Conservation (phyloP, 345 rosid genomes). For the Salix udensis region DNA sequence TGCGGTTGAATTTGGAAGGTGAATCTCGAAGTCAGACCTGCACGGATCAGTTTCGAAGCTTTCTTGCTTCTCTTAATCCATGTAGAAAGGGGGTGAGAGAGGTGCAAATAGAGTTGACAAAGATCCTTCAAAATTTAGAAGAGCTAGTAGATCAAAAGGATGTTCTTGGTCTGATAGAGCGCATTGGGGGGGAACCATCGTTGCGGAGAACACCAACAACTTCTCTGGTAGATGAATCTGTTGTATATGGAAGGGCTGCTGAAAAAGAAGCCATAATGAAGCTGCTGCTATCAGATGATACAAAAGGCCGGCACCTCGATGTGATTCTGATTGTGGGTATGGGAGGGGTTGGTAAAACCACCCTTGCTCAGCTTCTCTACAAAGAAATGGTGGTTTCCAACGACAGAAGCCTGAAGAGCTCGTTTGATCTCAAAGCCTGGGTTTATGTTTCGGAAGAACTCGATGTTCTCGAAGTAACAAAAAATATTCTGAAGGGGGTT, state of each 20-base stretch:
- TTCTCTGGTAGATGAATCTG: slow-evolving; percentile 16
- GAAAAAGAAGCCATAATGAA: slow-evolving; percentile 6
- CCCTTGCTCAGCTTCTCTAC: background rate
- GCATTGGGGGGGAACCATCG: background rate
- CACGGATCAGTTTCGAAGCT: background rate
- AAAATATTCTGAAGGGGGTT: background rate
- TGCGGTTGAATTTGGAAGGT: background rate
- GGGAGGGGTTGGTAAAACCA: slow-evolving; percentile 8
- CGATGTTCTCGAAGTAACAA: background rate
- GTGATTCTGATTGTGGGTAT: slow-evolving; percentile 23
- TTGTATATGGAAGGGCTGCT: slow-evolving; percentile 19
- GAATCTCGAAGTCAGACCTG: background rate
- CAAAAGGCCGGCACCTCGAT: background rate
- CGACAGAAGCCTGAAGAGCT: background rate
- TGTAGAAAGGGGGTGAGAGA: background rate
- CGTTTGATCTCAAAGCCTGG: slow-evolving; percentile 1
- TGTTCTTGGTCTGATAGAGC: slow-evolving; percentile 13
- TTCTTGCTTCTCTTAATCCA: slow-evolving; percentile 1
- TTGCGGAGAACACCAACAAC: slow-evolving; percentile 10
- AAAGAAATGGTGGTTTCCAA: background rate
- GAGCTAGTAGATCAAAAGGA: slow-evolving; percentile 10
- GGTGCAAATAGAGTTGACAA: background rate
- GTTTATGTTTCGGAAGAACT: background rate
- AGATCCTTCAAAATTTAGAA: slow-evolving; percentile 11
- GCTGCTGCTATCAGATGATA: background rate